These are phyloP conservation scores for Evansstolkia leycettana DNA, from an alignment of 495 filamentous ascomycete genomes.

Conservation along the genomic window DNA sequence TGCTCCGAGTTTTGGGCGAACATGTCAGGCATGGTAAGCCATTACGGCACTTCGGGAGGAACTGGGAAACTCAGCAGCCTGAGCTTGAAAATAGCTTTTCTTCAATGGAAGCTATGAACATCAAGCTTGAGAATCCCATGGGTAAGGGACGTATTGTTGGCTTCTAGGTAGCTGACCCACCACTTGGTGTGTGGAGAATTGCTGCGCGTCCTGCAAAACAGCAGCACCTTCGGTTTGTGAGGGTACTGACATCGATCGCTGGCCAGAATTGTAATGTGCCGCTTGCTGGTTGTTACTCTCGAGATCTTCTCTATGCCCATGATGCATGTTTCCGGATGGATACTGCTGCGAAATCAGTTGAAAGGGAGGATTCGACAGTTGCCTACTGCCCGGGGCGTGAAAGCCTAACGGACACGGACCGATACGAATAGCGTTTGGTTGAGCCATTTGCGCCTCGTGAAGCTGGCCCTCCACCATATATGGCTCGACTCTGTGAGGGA, in stretches of 20 bases:
- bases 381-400: conserved; percentile 1
- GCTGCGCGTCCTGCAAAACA: conserved; percentile 4
- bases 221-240: conserved; percentile 5
- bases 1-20: no score
- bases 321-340: conserved; percentile 2
- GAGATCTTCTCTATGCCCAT: conserved; percentile 5
- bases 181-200: background rate
- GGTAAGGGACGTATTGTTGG: no score
- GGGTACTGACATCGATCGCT: conserved; percentile 9
- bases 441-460: conserved; percentile 2
- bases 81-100: no score
- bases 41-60: no score
- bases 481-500: conserved; percentile 8
- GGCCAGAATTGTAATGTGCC: conserved; percentile 2
- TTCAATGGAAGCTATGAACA: no score
- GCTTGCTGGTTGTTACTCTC: conserved; percentile 3
- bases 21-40: no score
- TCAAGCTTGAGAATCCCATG: no score
- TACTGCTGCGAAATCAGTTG: conserved; percentile 9
- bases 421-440: conserved; percentile 2
- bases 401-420: conserved; percentile 5
- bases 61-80: no score
- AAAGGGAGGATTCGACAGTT: conserved; percentile 3
- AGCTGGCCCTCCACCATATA: conserved; percentile 10
- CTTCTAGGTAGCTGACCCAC: no score